These are phyloP conservation scores for Oryza longistaminata DNA, from an alignment of 176 grass and related monocot species.

Conservation along the genomic window DNA sequence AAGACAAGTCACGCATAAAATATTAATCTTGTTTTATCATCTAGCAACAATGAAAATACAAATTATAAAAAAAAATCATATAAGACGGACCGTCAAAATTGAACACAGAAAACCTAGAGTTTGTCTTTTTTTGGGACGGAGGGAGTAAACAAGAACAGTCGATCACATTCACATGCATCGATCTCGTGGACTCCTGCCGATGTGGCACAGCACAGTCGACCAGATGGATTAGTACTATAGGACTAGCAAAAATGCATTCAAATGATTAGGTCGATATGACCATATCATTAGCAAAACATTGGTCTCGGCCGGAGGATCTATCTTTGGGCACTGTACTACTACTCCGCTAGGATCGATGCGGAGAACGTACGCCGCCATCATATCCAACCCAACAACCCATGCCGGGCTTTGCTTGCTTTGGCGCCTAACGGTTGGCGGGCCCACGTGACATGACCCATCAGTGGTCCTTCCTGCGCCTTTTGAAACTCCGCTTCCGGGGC, in stretches of 20 bases:
- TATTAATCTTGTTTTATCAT: too few relatives aligned
- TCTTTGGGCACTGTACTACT: neutral
- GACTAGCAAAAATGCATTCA: neutral
- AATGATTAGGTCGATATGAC: neutral
- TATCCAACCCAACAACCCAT: neutral
- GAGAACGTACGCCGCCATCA: neutral
- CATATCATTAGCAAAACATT: neutral
- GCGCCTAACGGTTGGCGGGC: neutral
- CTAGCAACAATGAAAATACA: too few relatives aligned
- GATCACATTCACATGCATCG: too few relatives aligned
- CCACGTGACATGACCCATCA: slow-evolving; percentile 10
- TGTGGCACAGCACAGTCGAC: too few relatives aligned
- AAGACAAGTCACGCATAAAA: too few relatives aligned
- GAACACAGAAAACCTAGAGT: too few relatives aligned
- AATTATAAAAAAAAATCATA: too few relatives aligned
- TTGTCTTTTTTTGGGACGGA: too few relatives aligned
- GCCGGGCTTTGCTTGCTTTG: neutral
- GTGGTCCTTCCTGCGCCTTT: neutral
- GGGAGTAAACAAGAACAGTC: too few relatives aligned
- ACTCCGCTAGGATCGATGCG: neutral
- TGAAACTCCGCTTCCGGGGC: neutral
- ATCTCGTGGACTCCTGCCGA: too few relatives aligned
- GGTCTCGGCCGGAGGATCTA: neutral
- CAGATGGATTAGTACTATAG: too few relatives aligned
- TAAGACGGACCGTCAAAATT: too few relatives aligned